Percentiles rank a stretch among this genome's conserved stretches.
phyloP scores from a whole-genome alignment of 257 asterid species.

The Thymus mandschuricus region DNA sequence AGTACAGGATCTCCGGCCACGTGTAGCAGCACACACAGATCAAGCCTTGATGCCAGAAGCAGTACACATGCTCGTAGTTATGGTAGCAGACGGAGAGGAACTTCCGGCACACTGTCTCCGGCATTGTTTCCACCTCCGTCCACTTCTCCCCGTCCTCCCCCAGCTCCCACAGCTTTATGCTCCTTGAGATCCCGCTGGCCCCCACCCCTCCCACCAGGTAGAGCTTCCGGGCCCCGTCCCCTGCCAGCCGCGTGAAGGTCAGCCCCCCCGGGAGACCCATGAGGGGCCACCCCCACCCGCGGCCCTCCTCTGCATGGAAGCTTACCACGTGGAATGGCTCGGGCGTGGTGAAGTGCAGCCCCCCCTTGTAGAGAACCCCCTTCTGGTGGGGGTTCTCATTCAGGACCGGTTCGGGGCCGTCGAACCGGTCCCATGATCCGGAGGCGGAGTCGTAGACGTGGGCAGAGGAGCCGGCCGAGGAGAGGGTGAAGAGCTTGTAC shows the following conservation, averaged over 20 bases:
- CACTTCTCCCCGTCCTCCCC: constrained; percentile 44
- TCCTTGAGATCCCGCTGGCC: constrained; percentile 60
- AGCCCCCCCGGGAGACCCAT: constrained; percentile 41
- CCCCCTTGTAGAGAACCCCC: constrained; percentile 48
- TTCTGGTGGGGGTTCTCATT: constrained; percentile 46
- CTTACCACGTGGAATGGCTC: constrained; percentile 51
- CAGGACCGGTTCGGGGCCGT: constrained; percentile 35
- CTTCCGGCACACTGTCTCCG: constrained; percentile 66
- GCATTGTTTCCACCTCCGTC: constrained; percentile 61
- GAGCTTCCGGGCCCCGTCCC: constrained; percentile 44
- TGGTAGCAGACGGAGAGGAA: constrained; percentile 70
- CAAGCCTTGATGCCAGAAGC: constrained; percentile 82
- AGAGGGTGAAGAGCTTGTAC: constrained; percentile 48
- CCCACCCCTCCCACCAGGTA: constrained; percentile 79
- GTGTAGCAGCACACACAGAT: constrained; percentile 74
- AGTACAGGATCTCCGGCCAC: constrained; percentile 84
- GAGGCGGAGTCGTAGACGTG: constrained; percentile 44
- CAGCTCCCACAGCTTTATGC: constrained; percentile 70
- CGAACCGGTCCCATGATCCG: constrained; percentile 43
- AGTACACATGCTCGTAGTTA: constrained; percentile 75
- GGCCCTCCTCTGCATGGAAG: constrained; percentile 50
- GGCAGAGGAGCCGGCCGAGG: constrained; percentile 51
- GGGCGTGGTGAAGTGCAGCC: constrained; percentile 51
- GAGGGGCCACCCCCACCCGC: constrained; percentile 43
- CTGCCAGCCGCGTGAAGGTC: constrained; percentile 54